Evolutionary conservation across 768 basidiomycete genomes (phyloP).

Genomic region (Serendipita sp.): DNA sequence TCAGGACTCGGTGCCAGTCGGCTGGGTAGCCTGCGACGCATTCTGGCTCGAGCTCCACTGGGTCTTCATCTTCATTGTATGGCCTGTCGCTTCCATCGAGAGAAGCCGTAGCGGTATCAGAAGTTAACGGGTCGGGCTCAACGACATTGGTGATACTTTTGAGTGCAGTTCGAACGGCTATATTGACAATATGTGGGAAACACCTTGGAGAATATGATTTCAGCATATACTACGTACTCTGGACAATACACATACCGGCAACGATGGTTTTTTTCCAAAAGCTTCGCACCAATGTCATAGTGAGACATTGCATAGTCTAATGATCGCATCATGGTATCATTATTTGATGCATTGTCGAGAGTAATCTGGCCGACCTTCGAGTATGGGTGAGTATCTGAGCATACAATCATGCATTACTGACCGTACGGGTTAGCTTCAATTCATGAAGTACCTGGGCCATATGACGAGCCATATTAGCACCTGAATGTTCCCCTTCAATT

Average conservation of each 20-base stretch:
- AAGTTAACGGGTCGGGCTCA: background rate
- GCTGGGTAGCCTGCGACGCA: background rate
- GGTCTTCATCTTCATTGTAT: background rate
- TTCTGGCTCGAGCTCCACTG: background rate
- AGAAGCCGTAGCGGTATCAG: background rate
- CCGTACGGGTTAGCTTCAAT: too few relatives aligned
- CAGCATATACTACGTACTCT: background rate
- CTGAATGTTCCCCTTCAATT: background rate
- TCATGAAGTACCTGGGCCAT: too few relatives aligned
- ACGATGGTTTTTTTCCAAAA: background rate
- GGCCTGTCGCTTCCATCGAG: background rate
- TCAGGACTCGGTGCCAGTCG: background rate
- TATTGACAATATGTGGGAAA: conserved; percentile 10
- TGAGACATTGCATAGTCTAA: background rate
- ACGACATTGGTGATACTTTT: background rate
- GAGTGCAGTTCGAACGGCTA: background rate
- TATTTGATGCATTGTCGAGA: background rate
- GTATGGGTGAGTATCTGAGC: background rate
- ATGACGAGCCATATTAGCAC: background rate
- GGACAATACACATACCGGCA: background rate
- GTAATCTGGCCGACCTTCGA: background rate
- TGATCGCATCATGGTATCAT: background rate
- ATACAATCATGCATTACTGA: too few relatives aligned
- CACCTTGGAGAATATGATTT: conserved; percentile 11
- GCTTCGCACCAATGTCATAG: background rate